Percentiles rank a stretch among this genome's conserved stretches.
These are phyloP conservation scores for Solanum neorickii DNA, from an alignment of 257 asterid genomes.

Conservation along the genomic window DNA sequence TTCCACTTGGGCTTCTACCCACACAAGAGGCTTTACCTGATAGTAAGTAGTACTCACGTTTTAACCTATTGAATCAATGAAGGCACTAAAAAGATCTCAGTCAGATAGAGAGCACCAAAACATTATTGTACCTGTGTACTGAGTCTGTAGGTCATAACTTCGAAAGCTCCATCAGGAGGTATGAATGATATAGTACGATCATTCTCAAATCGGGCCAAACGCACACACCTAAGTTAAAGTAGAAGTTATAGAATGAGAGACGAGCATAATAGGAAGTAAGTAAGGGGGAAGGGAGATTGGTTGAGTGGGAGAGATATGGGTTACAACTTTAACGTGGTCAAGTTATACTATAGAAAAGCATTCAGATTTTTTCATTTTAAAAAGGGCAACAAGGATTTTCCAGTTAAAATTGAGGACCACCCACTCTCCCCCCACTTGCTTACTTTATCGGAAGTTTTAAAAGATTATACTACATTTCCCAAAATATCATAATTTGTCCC, in stretches of 20 bases:
- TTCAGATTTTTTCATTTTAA: not conserved
- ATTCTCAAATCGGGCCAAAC: slow-evolving; percentile 91
- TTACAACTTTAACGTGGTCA: not conserved
- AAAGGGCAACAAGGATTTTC: not conserved
- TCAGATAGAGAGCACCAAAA: not conserved
- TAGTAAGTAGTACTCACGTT: not conserved
- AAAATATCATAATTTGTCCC: not conserved
- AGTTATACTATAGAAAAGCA: not conserved
- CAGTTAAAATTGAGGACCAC: not conserved
- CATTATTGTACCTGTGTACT: slow-evolving; percentile 73
- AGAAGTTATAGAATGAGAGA: slow-evolving; percentile 6
- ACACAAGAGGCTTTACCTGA: slow-evolving; percentile 93
- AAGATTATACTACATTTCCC: not conserved
- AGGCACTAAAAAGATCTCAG: not conserved
- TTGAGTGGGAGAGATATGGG: not conserved
- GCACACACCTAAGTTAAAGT: slow-evolving; percentile 67
- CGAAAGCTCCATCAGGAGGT: slow-evolving; percentile 99
- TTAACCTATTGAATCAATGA: not conserved
- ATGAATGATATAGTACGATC: slow-evolving; percentile 93
- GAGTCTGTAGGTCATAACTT: slow-evolving; percentile 98
- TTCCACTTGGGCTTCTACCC: slow-evolving; percentile 98
- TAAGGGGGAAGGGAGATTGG: not conserved
- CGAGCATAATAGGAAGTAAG: not conserved
- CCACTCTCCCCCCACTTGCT: not conserved
- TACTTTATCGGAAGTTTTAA: not conserved